Evolutionary conservation across 2,329 filamentous ascomycete species (phyloP).

Genomic region (Torrubiella hemipterigena): DNA sequence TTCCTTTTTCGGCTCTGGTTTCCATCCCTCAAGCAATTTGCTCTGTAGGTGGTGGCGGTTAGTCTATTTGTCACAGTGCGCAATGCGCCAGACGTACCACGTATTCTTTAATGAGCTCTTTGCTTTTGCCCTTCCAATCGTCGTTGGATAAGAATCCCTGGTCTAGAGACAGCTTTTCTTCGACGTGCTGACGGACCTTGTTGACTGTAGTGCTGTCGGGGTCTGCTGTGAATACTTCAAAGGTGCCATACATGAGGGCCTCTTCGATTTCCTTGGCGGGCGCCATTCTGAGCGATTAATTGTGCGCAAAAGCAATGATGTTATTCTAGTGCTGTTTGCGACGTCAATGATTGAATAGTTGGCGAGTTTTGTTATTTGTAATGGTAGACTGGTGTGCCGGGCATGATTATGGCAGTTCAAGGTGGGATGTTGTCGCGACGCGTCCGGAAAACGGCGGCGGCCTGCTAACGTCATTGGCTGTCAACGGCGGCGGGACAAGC

Average conservation of each 20-base stretch:
- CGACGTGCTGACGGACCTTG: conserved; percentile 38
- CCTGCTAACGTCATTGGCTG: too few relatives aligned
- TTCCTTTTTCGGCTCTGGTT: conserved; percentile 13
- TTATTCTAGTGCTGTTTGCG: neutral
- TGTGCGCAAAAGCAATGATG: too few relatives aligned
- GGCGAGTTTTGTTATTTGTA: too few relatives aligned
- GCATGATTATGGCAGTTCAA: too few relatives aligned
- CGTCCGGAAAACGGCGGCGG: too few relatives aligned
- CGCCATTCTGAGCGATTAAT: conserved; percentile 21
- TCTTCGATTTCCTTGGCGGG: conserved; percentile 29
- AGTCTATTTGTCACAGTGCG: neutral
- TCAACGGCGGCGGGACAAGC: too few relatives aligned
- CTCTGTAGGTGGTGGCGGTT: conserved; percentile 13
- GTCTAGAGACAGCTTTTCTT: conserved; percentile 34
- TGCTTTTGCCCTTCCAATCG: conserved; percentile 48
- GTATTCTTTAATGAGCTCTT: conserved; percentile 39
- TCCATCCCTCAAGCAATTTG: conserved; percentile 24
- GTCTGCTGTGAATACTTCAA: conserved; percentile 28
- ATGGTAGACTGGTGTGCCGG: too few relatives aligned
- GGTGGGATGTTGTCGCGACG: too few relatives aligned
- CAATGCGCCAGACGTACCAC: conserved; percentile 30
- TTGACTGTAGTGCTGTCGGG: conserved; percentile 43
- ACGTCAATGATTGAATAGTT: neutral
- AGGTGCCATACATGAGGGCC: conserved; percentile 34
- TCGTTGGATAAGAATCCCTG: conserved; percentile 35